Conservation (phyloP, 139 green algal species). For the Ostreobium quekettii region DNA sequence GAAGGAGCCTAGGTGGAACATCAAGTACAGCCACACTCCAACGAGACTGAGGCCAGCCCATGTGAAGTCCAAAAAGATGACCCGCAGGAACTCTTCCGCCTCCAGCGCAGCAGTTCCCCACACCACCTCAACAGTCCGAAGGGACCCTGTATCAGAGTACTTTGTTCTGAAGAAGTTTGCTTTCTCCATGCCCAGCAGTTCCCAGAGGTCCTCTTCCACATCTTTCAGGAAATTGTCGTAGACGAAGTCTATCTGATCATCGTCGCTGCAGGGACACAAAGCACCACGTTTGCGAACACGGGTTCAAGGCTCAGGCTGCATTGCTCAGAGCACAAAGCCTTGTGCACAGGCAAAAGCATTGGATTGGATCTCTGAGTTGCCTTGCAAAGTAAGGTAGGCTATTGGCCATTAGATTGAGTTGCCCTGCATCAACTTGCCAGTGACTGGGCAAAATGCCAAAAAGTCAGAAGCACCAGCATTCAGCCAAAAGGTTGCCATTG, state of each 20-base stretch:
- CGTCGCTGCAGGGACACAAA: slow-evolving; percentile 18
- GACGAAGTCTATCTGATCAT: slow-evolving; percentile 19
- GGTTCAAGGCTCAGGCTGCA: too few species aligned
- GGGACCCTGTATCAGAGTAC: slow-evolving; percentile 8
- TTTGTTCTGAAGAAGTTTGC: slow-evolving; percentile 8
- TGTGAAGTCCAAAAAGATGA: slow-evolving; percentile 26
- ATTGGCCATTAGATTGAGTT: too few species aligned
- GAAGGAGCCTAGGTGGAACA: slow-evolving; percentile 26
- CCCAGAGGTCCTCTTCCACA: slow-evolving; percentile 17
- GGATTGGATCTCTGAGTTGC: too few species aligned
- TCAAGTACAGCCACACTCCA: slow-evolving; percentile 25
- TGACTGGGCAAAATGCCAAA: too few species aligned
- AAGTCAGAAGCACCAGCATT: too few species aligned
- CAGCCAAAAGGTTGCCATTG: too few species aligned
- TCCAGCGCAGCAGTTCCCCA: slow-evolving; percentile 1
- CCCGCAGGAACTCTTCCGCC: slow-evolving; percentile 12
- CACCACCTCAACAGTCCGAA: slow-evolving; percentile 14
- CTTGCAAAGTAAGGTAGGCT: too few species aligned
- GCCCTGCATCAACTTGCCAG: too few species aligned
- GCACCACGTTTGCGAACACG: too few species aligned
- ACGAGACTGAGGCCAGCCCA: slow-evolving; percentile 22
- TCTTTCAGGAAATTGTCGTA: slow-evolving; percentile 21
- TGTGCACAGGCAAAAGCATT: too few species aligned
- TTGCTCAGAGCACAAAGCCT: too few species aligned
- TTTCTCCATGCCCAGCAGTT: slow-evolving; percentile 21